Evolutionary conservation across 164 flowering plant species (phyloP).

Genomic region (Sextonia rubra): DNA sequence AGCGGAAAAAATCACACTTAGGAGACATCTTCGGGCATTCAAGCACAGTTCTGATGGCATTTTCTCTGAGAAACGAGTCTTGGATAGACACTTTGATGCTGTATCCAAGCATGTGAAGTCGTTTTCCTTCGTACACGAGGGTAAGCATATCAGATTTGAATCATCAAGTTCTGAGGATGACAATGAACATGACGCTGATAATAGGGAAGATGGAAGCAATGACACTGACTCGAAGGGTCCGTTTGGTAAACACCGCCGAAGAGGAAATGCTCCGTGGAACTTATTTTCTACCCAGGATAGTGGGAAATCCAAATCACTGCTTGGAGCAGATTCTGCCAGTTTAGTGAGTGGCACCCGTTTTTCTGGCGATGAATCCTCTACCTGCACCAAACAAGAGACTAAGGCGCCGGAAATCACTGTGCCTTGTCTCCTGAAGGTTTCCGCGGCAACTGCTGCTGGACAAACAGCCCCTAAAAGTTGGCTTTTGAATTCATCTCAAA

Average conservation of each 20-base stretch:
- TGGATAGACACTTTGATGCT: constrained; percentile 53
- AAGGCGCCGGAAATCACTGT: too few relatives aligned
- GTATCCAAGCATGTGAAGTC: constrained; percentile 59
- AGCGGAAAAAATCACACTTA: constrained; percentile 23
- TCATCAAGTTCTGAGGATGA: constrained; percentile 83
- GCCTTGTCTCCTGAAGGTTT: too few relatives aligned
- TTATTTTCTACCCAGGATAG: too few relatives aligned
- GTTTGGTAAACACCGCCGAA: too few relatives aligned
- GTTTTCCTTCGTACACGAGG: constrained; percentile 43
- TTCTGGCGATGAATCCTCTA: too few relatives aligned
- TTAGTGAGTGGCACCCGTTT: too few relatives aligned
- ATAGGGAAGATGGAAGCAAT: constrained; percentile 20
- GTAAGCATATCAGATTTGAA: constrained; percentile 60
- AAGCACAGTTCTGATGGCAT: constrained; percentile 22
- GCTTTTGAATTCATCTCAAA: constrained; percentile 22
- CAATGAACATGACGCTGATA: constrained; percentile 13
- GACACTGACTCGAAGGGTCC: constrained; percentile 10
- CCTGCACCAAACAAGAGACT: too few relatives aligned
- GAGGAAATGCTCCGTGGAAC: too few relatives aligned
- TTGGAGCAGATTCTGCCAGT: too few relatives aligned
- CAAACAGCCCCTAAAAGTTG: too few relatives aligned
- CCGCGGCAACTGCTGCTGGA: too few relatives aligned
- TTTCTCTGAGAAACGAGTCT: constrained; percentile 36
- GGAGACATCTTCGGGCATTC: constrained; percentile 21
- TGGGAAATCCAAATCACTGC: too few relatives aligned